Conservation (phyloP, 352 stramenopile species). For the Phytophthora crassamura region DNA sequence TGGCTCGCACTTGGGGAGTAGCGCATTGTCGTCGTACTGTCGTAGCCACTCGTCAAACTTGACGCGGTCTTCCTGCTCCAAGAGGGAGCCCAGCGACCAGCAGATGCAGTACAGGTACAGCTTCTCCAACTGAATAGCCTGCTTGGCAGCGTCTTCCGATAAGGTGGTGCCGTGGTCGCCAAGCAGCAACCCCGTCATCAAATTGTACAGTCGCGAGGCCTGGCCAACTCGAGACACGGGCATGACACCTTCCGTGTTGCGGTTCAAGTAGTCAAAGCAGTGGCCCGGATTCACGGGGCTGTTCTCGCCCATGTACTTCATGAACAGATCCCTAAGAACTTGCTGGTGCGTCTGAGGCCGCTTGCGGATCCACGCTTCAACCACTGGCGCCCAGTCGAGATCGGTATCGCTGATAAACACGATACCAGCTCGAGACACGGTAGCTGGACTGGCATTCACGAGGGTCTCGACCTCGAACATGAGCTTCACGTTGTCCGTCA, state of each 20-base stretch:
- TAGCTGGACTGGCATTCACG: conserved; percentile 97
- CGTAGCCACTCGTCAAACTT: conserved; percentile 97
- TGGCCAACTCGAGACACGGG: conserved; percentile 92
- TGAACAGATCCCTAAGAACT: conserved; percentile 92
- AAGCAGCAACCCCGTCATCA: conserved; percentile 93
- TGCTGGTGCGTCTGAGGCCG: conserved; percentile 86
- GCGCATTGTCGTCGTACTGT: conserved; percentile 89
- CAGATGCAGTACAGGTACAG: conserved; percentile 97
- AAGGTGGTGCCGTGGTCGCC: conserved; percentile 76
- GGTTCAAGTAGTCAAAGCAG: conserved; percentile 96
- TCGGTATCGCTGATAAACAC: conserved; percentile 99
- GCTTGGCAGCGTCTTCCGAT: conserved; percentile 69
- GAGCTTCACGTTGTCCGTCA: conserved; percentile 98
- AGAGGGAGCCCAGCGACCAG: conserved; percentile 96
- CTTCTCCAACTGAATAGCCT: conserved; percentile 92
- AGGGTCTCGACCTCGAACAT: conserved; percentile 98
- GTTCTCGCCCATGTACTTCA: conserved; percentile 97
- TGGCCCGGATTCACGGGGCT: conserved; percentile 94
- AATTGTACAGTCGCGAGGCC: conserved; percentile 79
- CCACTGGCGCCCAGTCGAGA: conserved; percentile 97
- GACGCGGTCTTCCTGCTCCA: conserved; percentile 96
- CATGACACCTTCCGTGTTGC: conserved; percentile 95
- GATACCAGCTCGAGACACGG: conserved; percentile 96
- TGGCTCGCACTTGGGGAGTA: conserved; percentile 92
- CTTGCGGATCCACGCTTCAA: conserved; percentile 97